phyloP scores from a whole-genome alignment of 345 rosid genomes.

The Camelina neglecta region DNA sequence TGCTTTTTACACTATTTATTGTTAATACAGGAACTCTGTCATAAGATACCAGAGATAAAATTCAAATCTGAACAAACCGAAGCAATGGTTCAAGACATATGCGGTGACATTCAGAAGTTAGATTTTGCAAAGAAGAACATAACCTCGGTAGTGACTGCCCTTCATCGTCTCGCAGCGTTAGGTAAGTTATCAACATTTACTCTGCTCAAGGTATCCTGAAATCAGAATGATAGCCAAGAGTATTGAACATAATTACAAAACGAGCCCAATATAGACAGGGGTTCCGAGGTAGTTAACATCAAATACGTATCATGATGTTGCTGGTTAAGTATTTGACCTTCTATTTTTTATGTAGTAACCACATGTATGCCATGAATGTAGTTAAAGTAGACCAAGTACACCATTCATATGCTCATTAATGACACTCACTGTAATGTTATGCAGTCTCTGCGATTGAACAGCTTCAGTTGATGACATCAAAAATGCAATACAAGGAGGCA shows the following conservation, averaged over 20 bases:
- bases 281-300: background rate
- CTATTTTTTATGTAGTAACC: background rate
- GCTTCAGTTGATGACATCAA: constrained; percentile 94
- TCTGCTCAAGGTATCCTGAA: constrained; percentile 12
- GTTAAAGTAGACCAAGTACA: constrained; percentile 19
- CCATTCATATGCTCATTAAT: constrained; percentile 24
- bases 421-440: constrained; percentile 38
- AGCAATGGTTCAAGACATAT: constrained; percentile 92
- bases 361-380: background rate
- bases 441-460: constrained; percentile 65
- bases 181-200: constrained; percentile 53
- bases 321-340: background rate
- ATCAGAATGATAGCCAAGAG: constrained; percentile 9
- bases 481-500: constrained; percentile 89
- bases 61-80: constrained; percentile 93
- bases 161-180: constrained; percentile 91
- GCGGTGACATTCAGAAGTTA: constrained; percentile 92
- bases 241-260: background rate
- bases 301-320: constrained; percentile 17
- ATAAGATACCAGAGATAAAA: constrained; percentile 91
- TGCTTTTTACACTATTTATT: constrained; percentile 26
- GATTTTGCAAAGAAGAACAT: constrained; percentile 98
- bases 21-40: constrained; percentile 74
- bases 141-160: constrained; percentile 88
- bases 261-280: background rate